Conservation (phyloP, 2,329 filamentous ascomycete genomes). For the Ophiostoma triangulosporum region DNA sequence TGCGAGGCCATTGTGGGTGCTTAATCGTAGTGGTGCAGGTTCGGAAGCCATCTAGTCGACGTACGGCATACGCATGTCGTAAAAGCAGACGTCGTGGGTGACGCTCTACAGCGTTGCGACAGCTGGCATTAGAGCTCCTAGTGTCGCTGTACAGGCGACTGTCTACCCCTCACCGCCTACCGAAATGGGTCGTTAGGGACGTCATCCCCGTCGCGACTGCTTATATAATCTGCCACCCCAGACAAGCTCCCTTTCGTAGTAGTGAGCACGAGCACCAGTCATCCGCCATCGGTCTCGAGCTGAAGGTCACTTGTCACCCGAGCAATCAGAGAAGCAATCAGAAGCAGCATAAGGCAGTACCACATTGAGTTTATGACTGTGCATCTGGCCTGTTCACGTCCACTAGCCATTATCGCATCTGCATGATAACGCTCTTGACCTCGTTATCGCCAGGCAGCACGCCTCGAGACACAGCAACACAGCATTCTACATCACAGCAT, state of each 20-base stretch:
- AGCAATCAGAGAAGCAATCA: constrained; percentile 4
- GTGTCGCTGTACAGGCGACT: not conserved
- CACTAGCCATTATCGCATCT: not conserved
- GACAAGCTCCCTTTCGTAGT: not conserved
- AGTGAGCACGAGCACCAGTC: not conserved
- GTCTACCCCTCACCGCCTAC: constrained; percentile 10
- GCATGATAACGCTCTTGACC: not conserved
- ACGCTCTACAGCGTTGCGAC: not conserved
- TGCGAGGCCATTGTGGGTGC: not conserved
- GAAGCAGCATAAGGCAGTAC: not conserved
- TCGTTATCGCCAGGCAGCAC: not conserved
- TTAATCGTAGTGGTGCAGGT: not conserved
- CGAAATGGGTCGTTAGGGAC: constrained; percentile 3
- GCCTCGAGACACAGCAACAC: not conserved
- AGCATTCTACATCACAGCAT: not conserved
- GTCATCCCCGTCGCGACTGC: constrained; percentile 1
- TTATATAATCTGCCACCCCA: constrained; percentile 8
- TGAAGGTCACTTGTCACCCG: constrained; percentile 7
- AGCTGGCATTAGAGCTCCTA: not conserved
- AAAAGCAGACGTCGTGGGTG: not conserved
- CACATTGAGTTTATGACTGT: not conserved
- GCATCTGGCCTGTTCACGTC: constrained; percentile 6
- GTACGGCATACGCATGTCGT: constrained; percentile 5
- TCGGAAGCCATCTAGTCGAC: constrained; percentile 11
- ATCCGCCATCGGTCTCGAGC: not conserved